Evolutionary conservation across 2,329 filamentous ascomycete genomes (phyloP), one percentile per base, ranked within the genome.

Genomic region (Rhynchosporium graminicola): DNA sequence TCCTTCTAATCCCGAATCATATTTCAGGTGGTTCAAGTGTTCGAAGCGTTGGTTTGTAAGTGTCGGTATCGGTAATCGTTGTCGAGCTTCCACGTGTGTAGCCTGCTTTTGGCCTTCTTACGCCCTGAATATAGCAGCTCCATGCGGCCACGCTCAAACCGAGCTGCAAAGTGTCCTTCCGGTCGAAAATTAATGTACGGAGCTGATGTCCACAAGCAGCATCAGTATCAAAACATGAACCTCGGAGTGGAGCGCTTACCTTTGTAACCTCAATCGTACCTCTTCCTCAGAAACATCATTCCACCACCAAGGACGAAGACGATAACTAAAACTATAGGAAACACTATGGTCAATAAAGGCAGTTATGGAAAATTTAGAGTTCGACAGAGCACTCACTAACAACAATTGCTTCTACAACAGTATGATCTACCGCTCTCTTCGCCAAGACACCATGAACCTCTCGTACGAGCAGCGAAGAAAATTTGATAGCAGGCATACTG

Each of bases 281-380:
- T 54, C 50, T 54, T 54, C 10, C 50, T 26, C 2, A 54, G 20
- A n/a, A 20, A 54, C 7, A 40, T 40, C 7, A 54, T 54, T 28
- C 50, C 50, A 28, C 50, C 50, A 13, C 50, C 50, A 13, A 54
- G 33, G 15, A 54, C 50, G 36, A 54, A 54, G 33, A 54, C 50
- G 20, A 33, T 40, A 7, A 54, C 50, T n/a, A 40, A 12, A 5
- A 54, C 50, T 54, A 54, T 4, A 13, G 36, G 9, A n/a, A 46
- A 9, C 15, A 46, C 15, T 46, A 26, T n/a, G 20, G n/a, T 46
- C n/a, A 28, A 9, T 9, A 28, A 8, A 46, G 33, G 33, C 33
- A 6, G 33, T 6, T 36, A 46, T 26, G 6, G 8, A 46, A 8
- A 7, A 20, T 3, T n/a, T 8, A 28, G n/a, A n/a, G 2, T 20